Evolutionary conservation across 2,329 filamentous ascomycete species (phyloP), one percentile per base, ranked within the genome.

Genomic region (Pyricularia sp.): DNA sequence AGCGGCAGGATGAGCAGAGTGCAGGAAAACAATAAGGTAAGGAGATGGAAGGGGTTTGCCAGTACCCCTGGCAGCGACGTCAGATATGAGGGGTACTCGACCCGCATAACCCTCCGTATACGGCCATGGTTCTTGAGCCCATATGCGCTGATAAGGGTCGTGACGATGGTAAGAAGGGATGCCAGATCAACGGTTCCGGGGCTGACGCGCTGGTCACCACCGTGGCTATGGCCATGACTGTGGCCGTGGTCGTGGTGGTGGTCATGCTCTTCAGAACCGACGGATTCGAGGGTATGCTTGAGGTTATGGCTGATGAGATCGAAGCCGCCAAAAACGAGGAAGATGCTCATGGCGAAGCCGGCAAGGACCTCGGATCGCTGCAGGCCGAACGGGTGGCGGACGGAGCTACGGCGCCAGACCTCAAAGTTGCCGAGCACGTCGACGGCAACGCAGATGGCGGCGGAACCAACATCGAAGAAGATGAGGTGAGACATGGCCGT

Each of bases 351-450:
- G 70, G 94, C 95, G 72, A 99, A 97, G 23, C 95, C 95, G 50
- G 94, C 93, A 20, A 99, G 86, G 5, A 99, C 94, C 79, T 99
- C 95, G 70, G 92, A 92, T 68, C 95, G 88, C 80, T 97, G 93
- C 28, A 99, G 86, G 3, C 90, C 94, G 76, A 99, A 99, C 0
- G 95, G 95, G 79, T 99, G 93, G 28, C 94, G 90, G 73, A 99
- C 91, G 73, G 90, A 96, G 73, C 92, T 94, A 65, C 94, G 88
- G 72, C 93, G 92, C 95, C 95, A 99, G 59, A 98, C 94, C 77
- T 99, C 95, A 75, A 99, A 99, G 78, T 99, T 99, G 67, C 92
- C 90, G 65, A 97, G 87, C 1, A 98, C 92, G 76, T 99, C 95
- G 65, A 98, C 94, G 14, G 88, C 89, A 3, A 97, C 93, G 77